Conservation (phyloP, 2,329 filamentous ascomycete species). For the Verticillium albo-atrum region DNA sequence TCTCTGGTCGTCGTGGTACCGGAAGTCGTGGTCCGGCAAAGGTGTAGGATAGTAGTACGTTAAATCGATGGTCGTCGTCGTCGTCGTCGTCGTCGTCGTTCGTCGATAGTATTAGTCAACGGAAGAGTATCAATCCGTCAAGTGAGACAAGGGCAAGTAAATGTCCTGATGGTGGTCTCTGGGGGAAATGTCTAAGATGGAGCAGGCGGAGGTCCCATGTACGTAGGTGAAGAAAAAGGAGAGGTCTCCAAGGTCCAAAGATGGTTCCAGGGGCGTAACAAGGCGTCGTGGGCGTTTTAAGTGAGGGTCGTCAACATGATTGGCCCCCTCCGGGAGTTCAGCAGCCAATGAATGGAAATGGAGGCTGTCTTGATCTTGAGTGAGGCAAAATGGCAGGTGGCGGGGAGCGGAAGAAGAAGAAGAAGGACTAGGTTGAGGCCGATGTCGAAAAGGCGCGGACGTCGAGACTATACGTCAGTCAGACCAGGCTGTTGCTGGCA, state of each 20-base stretch:
- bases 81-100: not conserved
- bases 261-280: conserved; percentile 14
- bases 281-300: conserved; percentile 35
- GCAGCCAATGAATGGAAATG: conserved; percentile 36
- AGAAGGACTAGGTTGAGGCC: not conserved
- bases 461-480: conserved; percentile 31
- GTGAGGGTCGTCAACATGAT: conserved; percentile 38
- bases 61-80: not conserved
- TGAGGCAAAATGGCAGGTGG: conserved; percentile 5
- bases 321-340: conserved; percentile 27
- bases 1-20: not conserved
- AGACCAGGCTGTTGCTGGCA: conserved; percentile 29
- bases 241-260: conserved; percentile 24
- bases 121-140: not conserved
- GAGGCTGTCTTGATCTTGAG: conserved; percentile 10
- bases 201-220: conserved; percentile 4
- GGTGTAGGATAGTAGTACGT: not conserved
- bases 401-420: not conserved
- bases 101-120: not conserved
- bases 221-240: conserved; percentile 20
- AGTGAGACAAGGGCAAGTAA: not conserved
- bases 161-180: not conserved
- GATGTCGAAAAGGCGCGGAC: conserved; percentile 2
- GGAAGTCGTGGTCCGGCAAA: not conserved
- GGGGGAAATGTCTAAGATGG: not conserved